Percentiles rank a stretch among this genome's conserved stretches.
These are phyloP conservation scores for Hypoxylon rubiginosum DNA, from an alignment of 2,329 filamentous ascomycete species.

Conservation along the genomic window DNA sequence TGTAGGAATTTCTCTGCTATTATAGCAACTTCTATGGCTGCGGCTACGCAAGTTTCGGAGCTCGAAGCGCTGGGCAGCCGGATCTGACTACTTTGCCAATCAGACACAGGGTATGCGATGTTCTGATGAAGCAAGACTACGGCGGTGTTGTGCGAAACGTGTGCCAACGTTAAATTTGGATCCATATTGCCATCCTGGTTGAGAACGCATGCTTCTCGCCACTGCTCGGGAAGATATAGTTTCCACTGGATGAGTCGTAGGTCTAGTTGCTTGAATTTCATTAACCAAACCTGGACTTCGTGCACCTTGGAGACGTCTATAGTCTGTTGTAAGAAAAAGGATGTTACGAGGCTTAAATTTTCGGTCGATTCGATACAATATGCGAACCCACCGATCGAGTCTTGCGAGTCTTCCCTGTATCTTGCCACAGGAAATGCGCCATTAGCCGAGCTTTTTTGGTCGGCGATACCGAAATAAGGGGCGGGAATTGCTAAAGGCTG, in stretches of 20 bases:
- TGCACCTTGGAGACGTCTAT: constrained; percentile 57
- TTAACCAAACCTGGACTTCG: constrained; percentile 60
- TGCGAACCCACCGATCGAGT: constrained; percentile 60
- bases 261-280: constrained; percentile 63
- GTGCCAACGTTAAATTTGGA: constrained; percentile 63
- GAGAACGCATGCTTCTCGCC: constrained; percentile 55
- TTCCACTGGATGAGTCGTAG: constrained; percentile 59
- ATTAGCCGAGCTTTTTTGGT: constrained; percentile 56
- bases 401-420: constrained; percentile 51
- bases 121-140: constrained; percentile 64
- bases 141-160: constrained; percentile 64
- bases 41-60: constrained; percentile 63
- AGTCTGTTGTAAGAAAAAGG: constrained; percentile 60
- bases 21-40: constrained; percentile 60
- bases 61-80: constrained; percentile 60
- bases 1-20: constrained; percentile 62
- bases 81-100: constrained; percentile 51
- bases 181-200: constrained; percentile 56
- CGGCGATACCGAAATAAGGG: constrained; percentile 62
- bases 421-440: constrained; percentile 50
- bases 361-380: constrained; percentile 63
- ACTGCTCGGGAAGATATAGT: constrained; percentile 49
- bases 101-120: constrained; percentile 59
- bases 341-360: constrained; percentile 59
- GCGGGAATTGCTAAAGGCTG: constrained; percentile 54